Evolutionary conservation across 148 eudicot species (phyloP).

Genomic region (Camellia lanceoleosa): DNA sequence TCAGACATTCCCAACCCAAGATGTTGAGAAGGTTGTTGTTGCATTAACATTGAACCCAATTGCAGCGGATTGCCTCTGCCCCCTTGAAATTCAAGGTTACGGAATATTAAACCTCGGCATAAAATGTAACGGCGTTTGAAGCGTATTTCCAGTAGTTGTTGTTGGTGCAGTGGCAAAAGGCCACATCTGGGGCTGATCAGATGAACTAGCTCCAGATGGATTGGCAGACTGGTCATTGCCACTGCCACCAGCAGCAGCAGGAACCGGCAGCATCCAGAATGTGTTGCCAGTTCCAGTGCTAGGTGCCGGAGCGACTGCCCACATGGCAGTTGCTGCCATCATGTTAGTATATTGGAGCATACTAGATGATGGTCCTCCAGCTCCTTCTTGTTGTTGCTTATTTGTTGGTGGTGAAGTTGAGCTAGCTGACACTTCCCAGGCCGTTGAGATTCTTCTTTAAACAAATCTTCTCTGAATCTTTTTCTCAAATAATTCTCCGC

Average conservation of each 20-base stretch:
- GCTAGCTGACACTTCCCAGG: slow-evolving; percentile 10
- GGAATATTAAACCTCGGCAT: slow-evolving; percentile 51
- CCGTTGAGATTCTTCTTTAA: slow-evolving; percentile 38
- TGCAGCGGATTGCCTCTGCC: slow-evolving; percentile 34
- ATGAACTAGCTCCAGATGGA: slow-evolving; percentile 16
- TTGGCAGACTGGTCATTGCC: background rate
- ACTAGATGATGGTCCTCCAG: slow-evolving; percentile 22
- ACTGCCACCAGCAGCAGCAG: slow-evolving; percentile 14
- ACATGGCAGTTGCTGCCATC: slow-evolving; percentile 46
- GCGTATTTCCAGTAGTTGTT: slow-evolving; percentile 10
- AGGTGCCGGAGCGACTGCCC: slow-evolving; percentile 45
- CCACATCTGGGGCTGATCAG: slow-evolving; percentile 39
- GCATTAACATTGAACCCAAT: slow-evolving; percentile 49
- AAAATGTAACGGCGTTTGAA: slow-evolving; percentile 45
- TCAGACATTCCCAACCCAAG: slow-evolving; percentile 53
- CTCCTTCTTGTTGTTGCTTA: slow-evolving; percentile 32
- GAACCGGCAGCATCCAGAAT: slow-evolving; percentile 52
- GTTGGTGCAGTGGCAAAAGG: slow-evolving; percentile 25
- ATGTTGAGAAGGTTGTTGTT: slow-evolving; percentile 46
- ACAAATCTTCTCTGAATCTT: slow-evolving; percentile 53
- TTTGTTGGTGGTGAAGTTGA: slow-evolving; percentile 30
- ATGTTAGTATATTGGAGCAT: slow-evolving; percentile 25
- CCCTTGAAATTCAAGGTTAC: slow-evolving; percentile 43
- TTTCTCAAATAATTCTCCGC: slow-evolving; percentile 40
- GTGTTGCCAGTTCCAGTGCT: slow-evolving; percentile 30